Base-by-base conservation (phyloP, 2,329 filamentous ascomycete species). In the Rutstroemia sp. region DNA sequence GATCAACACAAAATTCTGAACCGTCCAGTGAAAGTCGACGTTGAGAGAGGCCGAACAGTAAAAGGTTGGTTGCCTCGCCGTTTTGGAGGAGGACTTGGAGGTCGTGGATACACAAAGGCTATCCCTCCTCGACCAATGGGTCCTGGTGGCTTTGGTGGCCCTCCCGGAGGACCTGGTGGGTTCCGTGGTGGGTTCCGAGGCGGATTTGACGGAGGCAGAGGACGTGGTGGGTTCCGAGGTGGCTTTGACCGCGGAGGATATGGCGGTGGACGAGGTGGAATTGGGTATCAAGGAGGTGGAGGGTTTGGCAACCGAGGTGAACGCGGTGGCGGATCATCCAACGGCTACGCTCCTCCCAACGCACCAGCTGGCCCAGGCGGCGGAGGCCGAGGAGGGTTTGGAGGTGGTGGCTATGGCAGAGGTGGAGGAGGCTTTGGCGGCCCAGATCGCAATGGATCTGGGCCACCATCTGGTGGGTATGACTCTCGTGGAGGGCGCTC, bases 1-100 rank as follows among this genome's bases (percentile, higher is more conserved):
- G 92, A 97, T 79, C 89, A 89, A 63, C 88, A 96, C 68, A 86
- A 87, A 65, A 96, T 99, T 75, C 95, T 91, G 71, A 92, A 95
- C 70, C 85, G 92, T 68, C 85, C 87, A 66, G 89, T 97, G 68
- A 84, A 96, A 69, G 91, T 97, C 67, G 94, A 99, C 70, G 92
- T 97, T 59, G 94, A 99, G 75, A 86, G 94, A 68, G 94, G 94
- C 64, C 87, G 94, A 65, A 97, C 94, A 34, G 90, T 96, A 42
- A 88, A 89, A 68, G 90, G 88, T 49, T 99, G 94, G 94, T 88
- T 89, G 68, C 94, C 94, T 60, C 86, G 89, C 64, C 87, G 94
- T 61, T 87, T 95, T 52, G 94, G 92, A 57, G 94, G 94, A 63
- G 94, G 94, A 48, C 82, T 96, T 2, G 94, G 94, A 60, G 92